These are phyloP conservation scores for Fusarium euwallaceae DNA, from an alignment of 2,329 filamentous ascomycete genomes.

Conservation along the genomic window DNA sequence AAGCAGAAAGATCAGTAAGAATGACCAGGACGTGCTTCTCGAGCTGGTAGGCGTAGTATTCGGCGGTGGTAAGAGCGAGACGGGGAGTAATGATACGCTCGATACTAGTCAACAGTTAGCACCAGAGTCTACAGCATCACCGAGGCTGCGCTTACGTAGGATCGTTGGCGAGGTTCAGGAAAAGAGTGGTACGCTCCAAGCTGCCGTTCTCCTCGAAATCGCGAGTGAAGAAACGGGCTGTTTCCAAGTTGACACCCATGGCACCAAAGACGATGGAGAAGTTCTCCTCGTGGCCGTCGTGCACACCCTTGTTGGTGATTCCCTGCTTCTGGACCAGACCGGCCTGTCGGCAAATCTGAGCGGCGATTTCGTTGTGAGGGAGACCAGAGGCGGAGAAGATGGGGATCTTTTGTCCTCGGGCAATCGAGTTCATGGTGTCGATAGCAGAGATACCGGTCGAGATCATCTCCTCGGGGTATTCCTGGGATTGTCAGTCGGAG, in stretches of 20 bases:
- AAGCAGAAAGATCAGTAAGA: constrained; percentile 96
- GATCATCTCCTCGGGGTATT: constrained; percentile 99
- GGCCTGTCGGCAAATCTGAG: constrained; percentile 98
- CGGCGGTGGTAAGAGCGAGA: constrained; percentile 96
- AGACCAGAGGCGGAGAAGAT: constrained; percentile 99
- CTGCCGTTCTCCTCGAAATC: constrained; percentile 99
- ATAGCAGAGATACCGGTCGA: constrained; percentile 99
- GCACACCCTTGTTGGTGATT: constrained; percentile 89
- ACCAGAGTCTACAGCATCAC: not conserved
- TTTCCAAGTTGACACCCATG: constrained; percentile 99
- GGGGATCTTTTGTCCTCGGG: constrained; percentile 98
- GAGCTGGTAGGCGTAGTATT: constrained; percentile 99
- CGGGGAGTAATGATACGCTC: constrained; percentile 99
- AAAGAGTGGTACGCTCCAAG: constrained; percentile 95
- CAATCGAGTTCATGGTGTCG: constrained; percentile 98
- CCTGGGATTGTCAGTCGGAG: constrained; percentile 63
- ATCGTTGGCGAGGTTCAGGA: constrained; percentile 99
- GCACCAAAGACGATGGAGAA: constrained; percentile 99
- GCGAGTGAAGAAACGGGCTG: constrained; percentile 96
- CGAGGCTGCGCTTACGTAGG: constrained; percentile 80
- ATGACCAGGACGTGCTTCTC: constrained; percentile 99
- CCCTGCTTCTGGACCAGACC: constrained; percentile 86
- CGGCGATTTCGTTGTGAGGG: constrained; percentile 99
- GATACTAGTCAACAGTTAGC: constrained; percentile 71
- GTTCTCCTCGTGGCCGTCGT: constrained; percentile 98